Evolutionary conservation across 768 basidiomycete species (phyloP), one percentile per base, ranked within the genome.

Genomic region (Psilocybe cyanescens): DNA sequence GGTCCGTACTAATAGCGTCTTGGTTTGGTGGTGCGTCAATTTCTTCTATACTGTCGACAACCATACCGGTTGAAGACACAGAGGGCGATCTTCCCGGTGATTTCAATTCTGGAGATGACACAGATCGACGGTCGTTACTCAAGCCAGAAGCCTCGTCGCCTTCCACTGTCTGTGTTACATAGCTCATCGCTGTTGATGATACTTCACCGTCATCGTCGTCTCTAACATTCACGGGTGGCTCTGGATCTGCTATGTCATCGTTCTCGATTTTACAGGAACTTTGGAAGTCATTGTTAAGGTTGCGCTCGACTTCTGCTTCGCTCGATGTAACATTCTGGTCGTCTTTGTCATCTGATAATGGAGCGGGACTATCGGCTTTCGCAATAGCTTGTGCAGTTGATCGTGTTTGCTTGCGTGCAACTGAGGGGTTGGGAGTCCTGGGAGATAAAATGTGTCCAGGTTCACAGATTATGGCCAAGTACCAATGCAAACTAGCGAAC

Each of bases 391-490:
- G 64, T 19, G 46, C 59, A 1, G 65, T 59, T 19, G 55, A 50
- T 46, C 71, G 67, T 7, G 71, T 68, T 50, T 67, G 65, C 49
- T 64, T 67, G 24, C 71, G 68, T 29, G 66, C 58, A 28, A 66
- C 47, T n/a, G 59, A 44, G 4, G 37, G 54, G 3, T 58, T 55
- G 7, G 57, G 31, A 33, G 60, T 31, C 37, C 56, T 44, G 33
- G 75, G 76, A 30, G 81, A 78, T n/a, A 81, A 78, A 37, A 82
- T 73, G 63, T 70, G 91, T 56, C 85, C 86, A 0, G 97, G 97
- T 61, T 90, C 87, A 72, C 87, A 90, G 65, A 99, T 97, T 63
- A 99, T 87, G 14, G 94, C 96, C 44, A 99, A 85, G 74, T 97
- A 99, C 97, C 97, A 99, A 76, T 99, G 97, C 47, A 94, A 75